These are phyloP conservation scores for Tremella fuciformis DNA, from an alignment of 768 basidiomycete genomes.

Conservation along the genomic window DNA sequence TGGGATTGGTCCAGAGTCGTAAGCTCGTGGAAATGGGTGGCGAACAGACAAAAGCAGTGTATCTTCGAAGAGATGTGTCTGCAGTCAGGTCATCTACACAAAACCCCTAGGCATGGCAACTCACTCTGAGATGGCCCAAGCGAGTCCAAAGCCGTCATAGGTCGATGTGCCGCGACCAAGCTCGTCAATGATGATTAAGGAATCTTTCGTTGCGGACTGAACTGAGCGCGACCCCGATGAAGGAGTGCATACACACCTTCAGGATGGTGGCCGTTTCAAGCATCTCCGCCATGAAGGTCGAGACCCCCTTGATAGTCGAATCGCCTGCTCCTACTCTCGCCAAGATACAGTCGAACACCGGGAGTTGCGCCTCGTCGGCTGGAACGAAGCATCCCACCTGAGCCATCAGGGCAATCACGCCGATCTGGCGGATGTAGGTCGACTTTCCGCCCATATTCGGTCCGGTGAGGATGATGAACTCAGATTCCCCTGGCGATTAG, in stretches of 20 bases:
- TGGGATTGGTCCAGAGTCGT: conserved; percentile 86
- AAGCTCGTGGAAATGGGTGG: conserved; percentile 96
- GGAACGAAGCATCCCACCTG: conserved; percentile 95
- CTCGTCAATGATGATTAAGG: conserved; percentile 95
- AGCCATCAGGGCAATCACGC: conserved; percentile 94
- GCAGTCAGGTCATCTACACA: not conserved
- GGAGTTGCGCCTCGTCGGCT: conserved; percentile 76
- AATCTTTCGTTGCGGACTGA: conserved; percentile 86
- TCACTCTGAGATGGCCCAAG: conserved; percentile 98
- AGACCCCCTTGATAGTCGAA: conserved; percentile 94
- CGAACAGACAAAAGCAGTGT: conserved; percentile 90
- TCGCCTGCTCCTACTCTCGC: conserved; percentile 97
- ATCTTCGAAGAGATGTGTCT: conserved; percentile 93
- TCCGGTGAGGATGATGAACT: conserved; percentile 95
- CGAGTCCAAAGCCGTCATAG: conserved; percentile 94
- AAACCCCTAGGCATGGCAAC: conserved; percentile 29
- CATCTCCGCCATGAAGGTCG: conserved; percentile 99
- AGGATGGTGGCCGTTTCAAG: conserved; percentile 95
- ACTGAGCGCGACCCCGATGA: not conserved
- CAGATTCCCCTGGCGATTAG: conserved; percentile 59
- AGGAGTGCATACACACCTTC: conserved; percentile 57
- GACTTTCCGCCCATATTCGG: conserved; percentile 99
- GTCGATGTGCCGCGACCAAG: conserved; percentile 93
- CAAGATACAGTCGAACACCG: conserved; percentile 91
- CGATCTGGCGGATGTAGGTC: conserved; percentile 88